These are phyloP conservation scores for Alternaria incomplexa DNA, from an alignment of 2,329 filamentous ascomycete species.

Conservation along the genomic window DNA sequence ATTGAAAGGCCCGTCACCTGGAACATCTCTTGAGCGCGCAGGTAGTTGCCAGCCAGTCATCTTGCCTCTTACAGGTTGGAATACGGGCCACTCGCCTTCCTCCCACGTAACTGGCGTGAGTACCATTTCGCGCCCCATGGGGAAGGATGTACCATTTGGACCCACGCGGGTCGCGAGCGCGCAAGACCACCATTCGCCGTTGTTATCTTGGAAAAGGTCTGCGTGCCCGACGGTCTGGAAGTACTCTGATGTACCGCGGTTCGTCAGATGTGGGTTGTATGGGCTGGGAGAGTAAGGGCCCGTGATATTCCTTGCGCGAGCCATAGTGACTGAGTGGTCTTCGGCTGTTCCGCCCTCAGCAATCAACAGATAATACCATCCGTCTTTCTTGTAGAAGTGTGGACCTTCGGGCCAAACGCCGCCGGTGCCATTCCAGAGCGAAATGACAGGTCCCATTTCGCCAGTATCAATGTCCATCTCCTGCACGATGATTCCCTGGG, in stretches of 20 bases:
- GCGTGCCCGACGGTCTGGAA: constrained; percentile 40
- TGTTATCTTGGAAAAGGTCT: constrained; percentile 35
- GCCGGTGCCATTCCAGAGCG: constrained; percentile 29
- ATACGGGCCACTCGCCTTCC: constrained; percentile 53
- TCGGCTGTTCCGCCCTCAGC: constrained; percentile 46
- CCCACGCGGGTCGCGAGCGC: constrained; percentile 32
- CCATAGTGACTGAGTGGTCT: constrained; percentile 45
- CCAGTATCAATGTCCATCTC: constrained; percentile 46
- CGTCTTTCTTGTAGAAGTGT: constrained; percentile 47
- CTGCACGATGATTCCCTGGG: constrained; percentile 23
- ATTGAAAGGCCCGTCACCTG: constrained; percentile 49
- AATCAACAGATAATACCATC: constrained; percentile 40
- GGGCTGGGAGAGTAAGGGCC: constrained; percentile 45
- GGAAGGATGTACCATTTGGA: constrained; percentile 16
- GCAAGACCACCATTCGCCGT: constrained; percentile 33
- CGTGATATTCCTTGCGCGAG: constrained; percentile 38
- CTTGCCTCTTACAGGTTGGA: constrained; percentile 49
- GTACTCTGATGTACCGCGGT: constrained; percentile 43
- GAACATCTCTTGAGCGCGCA: constrained; percentile 36
- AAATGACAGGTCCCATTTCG: constrained; percentile 28
- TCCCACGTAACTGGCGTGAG: constrained; percentile 34
- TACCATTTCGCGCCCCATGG: constrained; percentile 39
- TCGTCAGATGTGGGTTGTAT: constrained; percentile 43
- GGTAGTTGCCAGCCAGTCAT: constrained; percentile 54
- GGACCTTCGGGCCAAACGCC: constrained; percentile 42